Evolutionary conservation across 305 asterid genomes (phyloP).

Genomic region (Monarda citriodora): DNA sequence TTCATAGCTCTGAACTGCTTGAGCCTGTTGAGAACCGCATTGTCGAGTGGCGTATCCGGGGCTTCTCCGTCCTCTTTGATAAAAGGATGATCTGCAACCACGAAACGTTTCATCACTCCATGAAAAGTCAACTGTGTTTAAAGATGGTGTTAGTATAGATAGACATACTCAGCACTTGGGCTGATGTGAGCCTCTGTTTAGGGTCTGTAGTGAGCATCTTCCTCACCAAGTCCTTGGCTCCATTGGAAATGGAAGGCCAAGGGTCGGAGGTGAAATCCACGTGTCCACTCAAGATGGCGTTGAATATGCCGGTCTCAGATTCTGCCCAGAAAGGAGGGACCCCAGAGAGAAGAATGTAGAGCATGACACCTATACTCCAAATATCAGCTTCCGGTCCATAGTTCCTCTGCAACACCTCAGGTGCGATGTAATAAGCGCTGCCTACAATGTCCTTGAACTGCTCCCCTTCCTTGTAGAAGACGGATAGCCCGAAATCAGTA

Average conservation of each 20-base stretch:
- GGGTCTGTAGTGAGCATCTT: conserved; percentile 81
- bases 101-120: too few relatives aligned
- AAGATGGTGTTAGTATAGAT: too few relatives aligned
- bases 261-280: conserved; percentile 82
- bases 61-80: conserved; percentile 99
- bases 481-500: conserved; percentile 90
- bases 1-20: conserved; percentile 95
- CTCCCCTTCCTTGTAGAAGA: conserved; percentile 85
- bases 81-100: conserved; percentile 99
- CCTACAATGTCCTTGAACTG: conserved; percentile 83
- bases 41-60: conserved; percentile 91
- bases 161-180: conserved; percentile 79
- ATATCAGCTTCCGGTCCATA: conserved; percentile 93
- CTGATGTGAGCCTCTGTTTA: conserved; percentile 77
- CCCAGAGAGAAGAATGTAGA: conserved; percentile 84
- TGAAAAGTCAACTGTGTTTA: too few relatives aligned
- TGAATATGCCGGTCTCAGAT: conserved; percentile 89
- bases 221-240: conserved; percentile 81
- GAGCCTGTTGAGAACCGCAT: conserved; percentile 80
- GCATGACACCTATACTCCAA: conserved; percentile 94
- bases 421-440: conserved; percentile 89
- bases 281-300: conserved; percentile 66
- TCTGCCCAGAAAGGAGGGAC: conserved; percentile 99
- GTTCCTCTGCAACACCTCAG: conserved; percentile 76
- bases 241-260: conserved; percentile 81